phyloP scores from a whole-genome alignment of 2,329 filamentous ascomycete genomes.

The Trichoderma asperellum region DNA sequence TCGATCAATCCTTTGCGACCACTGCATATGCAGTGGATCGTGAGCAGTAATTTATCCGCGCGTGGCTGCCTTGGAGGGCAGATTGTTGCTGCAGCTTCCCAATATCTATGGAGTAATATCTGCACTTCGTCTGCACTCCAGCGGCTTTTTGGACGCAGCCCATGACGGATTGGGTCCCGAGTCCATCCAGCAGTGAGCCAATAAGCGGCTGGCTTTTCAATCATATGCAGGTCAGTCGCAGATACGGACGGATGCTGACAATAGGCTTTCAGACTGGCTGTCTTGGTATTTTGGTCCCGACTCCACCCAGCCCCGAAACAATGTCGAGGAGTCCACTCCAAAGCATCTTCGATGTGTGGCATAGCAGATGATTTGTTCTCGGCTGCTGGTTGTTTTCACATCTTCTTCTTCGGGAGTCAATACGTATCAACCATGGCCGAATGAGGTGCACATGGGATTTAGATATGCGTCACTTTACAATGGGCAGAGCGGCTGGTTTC shows the following conservation, averaged over 20 bases:
- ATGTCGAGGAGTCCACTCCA: background rate
- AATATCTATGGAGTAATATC: background rate
- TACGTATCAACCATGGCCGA: background rate
- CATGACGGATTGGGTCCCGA: background rate
- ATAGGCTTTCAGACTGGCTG: conserved; percentile 1
- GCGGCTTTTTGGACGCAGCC: background rate
- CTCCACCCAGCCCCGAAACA: conserved; percentile 6
- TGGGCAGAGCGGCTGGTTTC: conserved; percentile 6
- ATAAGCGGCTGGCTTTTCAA: conserved; percentile 9
- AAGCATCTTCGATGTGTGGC: background rate
- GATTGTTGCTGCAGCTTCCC: conserved; percentile 9
- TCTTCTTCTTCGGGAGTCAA: background rate
- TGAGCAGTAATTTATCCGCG: conserved; percentile 17
- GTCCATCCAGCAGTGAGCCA: background rate
- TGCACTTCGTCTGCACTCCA: background rate
- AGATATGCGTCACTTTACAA: conserved; percentile 2
- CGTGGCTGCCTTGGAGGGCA: conserved; percentile 16
- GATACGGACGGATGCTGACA: background rate
- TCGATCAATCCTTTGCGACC: background rate
- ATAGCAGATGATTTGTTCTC: background rate
- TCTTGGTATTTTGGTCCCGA: conserved; percentile 5
- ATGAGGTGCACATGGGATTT: background rate
- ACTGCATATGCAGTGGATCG: conserved; percentile 18
- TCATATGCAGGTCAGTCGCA: conserved; percentile 5
- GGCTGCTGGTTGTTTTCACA: background rate